Evolutionary conservation across 2,329 filamentous ascomycete genomes (phyloP), one percentile per base, ranked within the genome.

Genomic region (Aspergillus unguis): DNA sequence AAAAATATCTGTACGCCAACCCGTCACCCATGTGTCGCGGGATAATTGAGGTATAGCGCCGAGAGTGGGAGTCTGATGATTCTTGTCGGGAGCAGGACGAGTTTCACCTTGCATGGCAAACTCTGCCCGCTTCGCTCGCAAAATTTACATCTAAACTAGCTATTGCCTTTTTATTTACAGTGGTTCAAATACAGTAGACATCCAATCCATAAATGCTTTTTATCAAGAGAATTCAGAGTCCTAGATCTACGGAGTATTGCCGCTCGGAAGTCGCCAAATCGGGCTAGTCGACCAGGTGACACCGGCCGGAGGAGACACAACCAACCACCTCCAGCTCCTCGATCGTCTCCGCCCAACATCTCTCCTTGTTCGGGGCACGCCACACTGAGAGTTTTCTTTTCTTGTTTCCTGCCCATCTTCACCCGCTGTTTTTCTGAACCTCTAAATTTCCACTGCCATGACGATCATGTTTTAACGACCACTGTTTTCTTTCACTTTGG

Each of bases 351-450:
- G 52, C 63, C 60, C 47, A 49, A 43, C 62, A 64, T 59, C 60
- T 59, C 56, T 62, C 63, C 64, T 65, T 62, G 63, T 66, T 65
- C 66, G 61, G 46, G 61, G 46, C 59, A 57, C 59, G 58, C 59
- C 59, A 57, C 59, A 44, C 17, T 17, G 17, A 45, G 41, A 43
- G 37, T 60, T 56, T 60, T 46, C 36, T 44, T 49, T 35, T 37
- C 48, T 46, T 31, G 10, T 17, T 47, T 44, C 25, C 31, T 29
- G 11, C 25, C 35, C 31, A 27, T 23, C 45, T 37, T 35, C 44
- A 32, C 27, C 44, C 23, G 46, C 37, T 38, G 44, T 44, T 31
- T 52, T 52, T 44, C 31, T 46, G 38, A 32, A 32, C 48, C 28
- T 36, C 37, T 41, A 45, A 52, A 29, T 32, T 38, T 42, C 32